Conservation (phyloP, 2,329 filamentous ascomycete genomes). For the Penicillium sp. region DNA sequence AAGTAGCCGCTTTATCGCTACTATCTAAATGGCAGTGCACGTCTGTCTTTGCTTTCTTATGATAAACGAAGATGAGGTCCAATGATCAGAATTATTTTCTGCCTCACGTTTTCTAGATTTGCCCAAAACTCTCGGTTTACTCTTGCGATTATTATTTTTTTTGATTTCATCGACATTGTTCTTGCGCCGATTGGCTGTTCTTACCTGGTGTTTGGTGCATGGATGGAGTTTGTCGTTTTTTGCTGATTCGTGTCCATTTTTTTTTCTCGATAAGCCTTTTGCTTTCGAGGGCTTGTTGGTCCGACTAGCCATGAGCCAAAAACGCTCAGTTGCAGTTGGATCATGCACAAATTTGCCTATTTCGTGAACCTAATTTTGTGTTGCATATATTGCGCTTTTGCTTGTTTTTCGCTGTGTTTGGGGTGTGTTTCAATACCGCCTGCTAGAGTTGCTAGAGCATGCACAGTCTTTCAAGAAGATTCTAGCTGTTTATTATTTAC, state of each 20-base stretch:
- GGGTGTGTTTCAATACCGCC: neutral
- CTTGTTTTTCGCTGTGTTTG: neutral
- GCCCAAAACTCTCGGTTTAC: neutral
- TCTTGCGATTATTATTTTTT: neutral
- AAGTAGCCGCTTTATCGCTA: conserved; percentile 10
- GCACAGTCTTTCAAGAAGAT: neutral
- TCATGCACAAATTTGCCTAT: conserved; percentile 13
- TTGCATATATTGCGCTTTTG: conserved; percentile 14
- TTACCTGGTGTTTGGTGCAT: conserved; percentile 25
- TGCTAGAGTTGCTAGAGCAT: neutral
- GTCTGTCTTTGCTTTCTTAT: conserved; percentile 20
- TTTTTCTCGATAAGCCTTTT: neutral
- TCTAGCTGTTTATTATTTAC: neutral
- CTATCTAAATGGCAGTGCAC: conserved; percentile 7
- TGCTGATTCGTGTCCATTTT: conserved; percentile 16
- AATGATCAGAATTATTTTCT: conserved; percentile 7
- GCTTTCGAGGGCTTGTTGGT: conserved; percentile 10
- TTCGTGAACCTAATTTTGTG: conserved; percentile 28
- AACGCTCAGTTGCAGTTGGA: neutral
- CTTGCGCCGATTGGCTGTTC: neutral
- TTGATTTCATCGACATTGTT: conserved; percentile 20
- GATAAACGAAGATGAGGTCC: conserved; percentile 17
- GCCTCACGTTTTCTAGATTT: conserved; percentile 11
- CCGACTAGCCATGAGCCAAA: neutral
- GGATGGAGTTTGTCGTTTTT: conserved; percentile 26